Evolutionary conservation across 78 protist species (phyloP), one percentile per base, ranked within the genome.

Genomic region (Acrasis kona): DNA sequence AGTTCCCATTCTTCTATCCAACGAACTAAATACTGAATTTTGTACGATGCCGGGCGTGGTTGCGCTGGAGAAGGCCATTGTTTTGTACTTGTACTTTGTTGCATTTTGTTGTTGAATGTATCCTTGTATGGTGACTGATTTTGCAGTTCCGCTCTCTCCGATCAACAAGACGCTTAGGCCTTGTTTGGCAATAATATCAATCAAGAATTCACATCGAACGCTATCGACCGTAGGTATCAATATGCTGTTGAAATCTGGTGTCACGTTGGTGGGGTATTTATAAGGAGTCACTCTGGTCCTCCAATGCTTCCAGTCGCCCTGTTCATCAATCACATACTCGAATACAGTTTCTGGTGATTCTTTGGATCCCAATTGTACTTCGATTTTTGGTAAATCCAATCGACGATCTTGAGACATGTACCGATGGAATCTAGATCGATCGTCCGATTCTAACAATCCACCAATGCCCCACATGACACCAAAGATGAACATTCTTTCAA

Each of bases 71-170:
- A 93, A 82, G 64, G 71, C 69, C 64, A 88, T 4, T 57, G 39
- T 30, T 83, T 83, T 85, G 42, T 8, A 39, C 37, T 30, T 35
- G 8, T 61, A 34, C 50, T 12, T n/a, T 38, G 40, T 29, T 40
- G 61, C 9, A 7, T 37, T 27, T 57, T 37, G 41, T 4, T 35
- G 5, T 70, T 58, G 19, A 42, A 89, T 32, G 36, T 39, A 84
- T 39, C 74, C 36, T 41, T 57, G 32, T 42, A 81, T 35, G 36
- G 10, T 36, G 40, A 86, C 77, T 1, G 97, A 79, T 84, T 93
- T 93, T 30, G 89, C 92, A n/a, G 90, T 84, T 6, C 97, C 97
- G 0, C 86, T 39, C 67, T 81, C 83, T 7, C 97, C 97, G 10
- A 90, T 66, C 31, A 89, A 68, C n/a, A 93, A 69, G 28, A 77